Base-by-base conservation (phyloP, 805 yeast species). In the Candida ascalaphidarum region DNA sequence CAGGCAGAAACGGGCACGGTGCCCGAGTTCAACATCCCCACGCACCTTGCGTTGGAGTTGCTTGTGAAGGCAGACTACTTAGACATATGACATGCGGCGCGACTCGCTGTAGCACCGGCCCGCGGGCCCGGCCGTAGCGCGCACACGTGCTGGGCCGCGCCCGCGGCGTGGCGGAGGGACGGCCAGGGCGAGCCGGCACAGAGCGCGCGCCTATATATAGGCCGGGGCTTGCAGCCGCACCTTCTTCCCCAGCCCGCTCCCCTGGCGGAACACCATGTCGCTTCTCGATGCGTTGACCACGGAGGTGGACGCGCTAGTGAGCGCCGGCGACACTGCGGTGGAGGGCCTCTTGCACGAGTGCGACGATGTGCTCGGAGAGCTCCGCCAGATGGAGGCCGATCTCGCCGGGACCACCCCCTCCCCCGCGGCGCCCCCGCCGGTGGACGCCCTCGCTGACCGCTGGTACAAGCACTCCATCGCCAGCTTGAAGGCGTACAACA, bases 31-130 rank as follows among this genome's bases (percentile, higher is more conserved):
- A 81, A 81, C 21, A 74, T 92, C 3, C 96, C 97, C 1, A 88
- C 96, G 0, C 96, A 85, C 40, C 71, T 89, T 74, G 95, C 97
- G 0, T 60, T 89, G 36, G 97, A 92, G 48, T 58, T 89, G 40
- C 55, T 92, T 25, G 89, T 92, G 21, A 95, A 95, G 15, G 95
- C 97, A 2, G 98, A 92, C 49, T 89, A 74, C 49, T 57, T 85
- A 42, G 89, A 83, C 41, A 77, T 76, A 23, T 73, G 35, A 39
- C 30, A 26, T 17, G 11, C 7, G 13, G n/a, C n/a, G n/a, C n/a
- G n/a, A n/a, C n/a, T n/a, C n/a, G n/a, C n/a, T n/a, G n/a, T n/a
- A n/a, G n/a, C n/a, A n/a, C n/a, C n/a, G n/a, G n/a, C n/a, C n/a
- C n/a, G n/a, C n/a, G n/a, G n/a, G n/a, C n/a, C n/a, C n/a, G n/a